Evolutionary conservation across 2,329 filamentous ascomycete genomes (phyloP), one percentile per base, ranked within the genome.

Genomic region (Aureobasidium musti): DNA sequence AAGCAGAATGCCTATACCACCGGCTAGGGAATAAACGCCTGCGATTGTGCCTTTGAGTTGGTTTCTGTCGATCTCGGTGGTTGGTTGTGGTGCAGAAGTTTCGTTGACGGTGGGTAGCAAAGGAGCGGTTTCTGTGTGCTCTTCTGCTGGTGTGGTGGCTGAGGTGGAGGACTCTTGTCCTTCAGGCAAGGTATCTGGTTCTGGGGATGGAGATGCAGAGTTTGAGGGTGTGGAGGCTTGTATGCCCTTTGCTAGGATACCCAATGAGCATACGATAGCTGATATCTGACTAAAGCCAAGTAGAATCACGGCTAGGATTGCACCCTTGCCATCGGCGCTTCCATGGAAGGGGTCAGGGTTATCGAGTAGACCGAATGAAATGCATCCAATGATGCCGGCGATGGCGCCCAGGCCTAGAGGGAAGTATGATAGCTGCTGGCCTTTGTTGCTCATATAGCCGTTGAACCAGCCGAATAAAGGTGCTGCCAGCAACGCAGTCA

Each of bases 261-360:
- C 92, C n/a, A 99, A 84, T 70, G 91, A 96, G 79, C 93, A 97
- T 0, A 99, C 95, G 67, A 99, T 98, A 13, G 92, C 90, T 2
- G 94, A 95, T 69, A 99, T 98, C 78, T 99, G 95, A 73, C 91
- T 96, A 74, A 97, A 86, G 17, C 95, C 95, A 45, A 98, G 87
- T 21, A 97, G 79, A 0, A 89, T 86, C 49, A 92, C 91, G 19
- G 94, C 85, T 14, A 93, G 70, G 19, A 97, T 87, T 8, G 74
- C 76, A 5, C 73, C 74, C n/a, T 63, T 49, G 13, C 79, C 81
- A 0, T 86, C 84, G 39, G 83, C 86, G 21, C 91, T 91, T 39
- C 90, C 87, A 30, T 89, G 82, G 52, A 76, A 76, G 65, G 87
- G 87, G 73, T 97, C 91, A 0, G 93, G 92, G 72, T 88, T 96